Evolutionary conservation across 2,329 filamentous ascomycete genomes (phyloP).

Genomic region (Furcasterigmium sp.): DNA sequence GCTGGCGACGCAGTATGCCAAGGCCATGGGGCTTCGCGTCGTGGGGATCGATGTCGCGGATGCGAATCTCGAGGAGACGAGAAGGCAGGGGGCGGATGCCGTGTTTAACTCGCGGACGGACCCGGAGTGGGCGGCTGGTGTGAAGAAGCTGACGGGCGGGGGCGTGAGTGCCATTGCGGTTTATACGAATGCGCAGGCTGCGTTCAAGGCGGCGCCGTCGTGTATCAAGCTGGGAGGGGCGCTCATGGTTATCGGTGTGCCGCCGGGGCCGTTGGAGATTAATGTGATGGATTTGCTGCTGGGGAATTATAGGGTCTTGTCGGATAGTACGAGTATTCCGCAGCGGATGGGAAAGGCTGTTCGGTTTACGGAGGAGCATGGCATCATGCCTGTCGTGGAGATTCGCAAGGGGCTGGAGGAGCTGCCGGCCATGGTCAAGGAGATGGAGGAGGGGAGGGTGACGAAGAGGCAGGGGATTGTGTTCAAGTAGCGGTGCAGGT

Average conservation of each 20-base stretch:
- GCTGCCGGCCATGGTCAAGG: conserved; percentile 28
- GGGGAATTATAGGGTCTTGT: conserved; percentile 32
- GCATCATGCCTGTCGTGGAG: conserved; percentile 32
- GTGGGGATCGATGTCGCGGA: conserved; percentile 39
- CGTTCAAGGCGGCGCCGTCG: conserved; percentile 27
- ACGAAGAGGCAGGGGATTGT: conserved; percentile 29
- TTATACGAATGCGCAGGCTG: conserved; percentile 29
- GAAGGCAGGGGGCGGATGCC: conserved; percentile 31
- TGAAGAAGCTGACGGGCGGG: conserved; percentile 34
- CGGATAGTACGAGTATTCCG: conserved; percentile 34
- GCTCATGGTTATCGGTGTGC: conserved; percentile 36
- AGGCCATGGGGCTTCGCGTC: conserved; percentile 36
- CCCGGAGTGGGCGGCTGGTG: conserved; percentile 26
- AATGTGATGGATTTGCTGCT: conserved; percentile 32
- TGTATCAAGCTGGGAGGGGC: conserved; percentile 30
- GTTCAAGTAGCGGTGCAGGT: conserved; percentile 16
- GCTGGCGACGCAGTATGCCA: conserved; percentile 38
- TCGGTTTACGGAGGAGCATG: conserved; percentile 35
- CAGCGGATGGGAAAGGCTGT: conserved; percentile 36
- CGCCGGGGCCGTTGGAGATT: conserved; percentile 26
- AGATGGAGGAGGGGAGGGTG: conserved; percentile 29
- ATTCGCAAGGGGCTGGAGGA: conserved; percentile 30
- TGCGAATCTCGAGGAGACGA: conserved; percentile 30
- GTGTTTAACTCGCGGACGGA: conserved; percentile 36
- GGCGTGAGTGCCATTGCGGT: conserved; percentile 35